Conservation (phyloP, 345 rosid genomes). For the Salix udensis region DNA sequence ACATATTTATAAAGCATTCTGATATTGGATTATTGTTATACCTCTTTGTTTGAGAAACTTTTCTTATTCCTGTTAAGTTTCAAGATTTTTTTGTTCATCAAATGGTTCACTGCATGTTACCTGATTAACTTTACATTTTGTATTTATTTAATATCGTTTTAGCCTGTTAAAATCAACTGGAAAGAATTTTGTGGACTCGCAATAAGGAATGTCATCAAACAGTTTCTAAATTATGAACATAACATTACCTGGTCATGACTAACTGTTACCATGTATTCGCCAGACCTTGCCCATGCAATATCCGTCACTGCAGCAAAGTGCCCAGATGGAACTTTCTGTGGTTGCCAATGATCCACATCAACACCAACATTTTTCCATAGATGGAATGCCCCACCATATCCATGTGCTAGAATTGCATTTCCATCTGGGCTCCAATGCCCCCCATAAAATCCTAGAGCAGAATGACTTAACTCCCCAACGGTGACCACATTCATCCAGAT, state of each 20-base stretch:
- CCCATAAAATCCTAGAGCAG: slow-evolving; percentile 96
- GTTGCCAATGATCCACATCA: slow-evolving; percentile 73
- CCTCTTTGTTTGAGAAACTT: background rate
- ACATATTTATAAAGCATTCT: background rate
- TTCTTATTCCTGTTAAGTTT: background rate
- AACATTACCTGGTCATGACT: slow-evolving; percentile 84
- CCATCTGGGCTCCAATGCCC: slow-evolving; percentile 88
- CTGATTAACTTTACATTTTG: background rate
- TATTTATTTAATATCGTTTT: background rate
- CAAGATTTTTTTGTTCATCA: background rate
- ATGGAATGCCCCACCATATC: slow-evolving; percentile 91
- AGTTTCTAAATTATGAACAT: background rate
- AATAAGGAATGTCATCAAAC: background rate
- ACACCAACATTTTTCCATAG: slow-evolving; percentile 73
- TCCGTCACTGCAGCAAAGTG: slow-evolving; percentile 84
- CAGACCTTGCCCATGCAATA: slow-evolving; percentile 68
- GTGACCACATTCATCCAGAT: slow-evolving; percentile 97
- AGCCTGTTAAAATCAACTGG: background rate
- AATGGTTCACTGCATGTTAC: background rate
- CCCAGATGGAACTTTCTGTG: slow-evolving; percentile 83
- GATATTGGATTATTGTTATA: background rate
- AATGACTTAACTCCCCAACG: slow-evolving; percentile 93
- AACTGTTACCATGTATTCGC: slow-evolving; percentile 77
- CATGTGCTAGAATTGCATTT: slow-evolving; percentile 73
- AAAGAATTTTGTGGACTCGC: background rate